Evolutionary conservation across 1,284 basidiomycete genomes (phyloP), one percentile per base, ranked within the genome.

Genomic region (Paramarasmius palmivorus): DNA sequence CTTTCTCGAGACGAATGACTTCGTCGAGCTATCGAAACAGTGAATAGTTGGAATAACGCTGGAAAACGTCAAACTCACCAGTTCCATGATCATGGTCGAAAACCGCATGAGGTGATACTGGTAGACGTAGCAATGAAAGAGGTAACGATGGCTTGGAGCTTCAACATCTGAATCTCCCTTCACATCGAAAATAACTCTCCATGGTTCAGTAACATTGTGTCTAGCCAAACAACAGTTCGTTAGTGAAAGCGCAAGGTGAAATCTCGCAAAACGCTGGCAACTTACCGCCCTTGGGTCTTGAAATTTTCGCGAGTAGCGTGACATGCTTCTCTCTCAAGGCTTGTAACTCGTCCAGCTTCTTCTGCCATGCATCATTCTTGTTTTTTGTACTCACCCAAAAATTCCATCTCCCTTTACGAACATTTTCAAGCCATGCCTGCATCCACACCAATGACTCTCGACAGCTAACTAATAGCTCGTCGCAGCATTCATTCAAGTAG

Each of bases 91-190:
- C 8, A 76, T 71, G 12, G 65, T 67, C 2, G 76, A 64, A 60
- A 86, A 82, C 49, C 80, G 77, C 55, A 84, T 78, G 34, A 90
- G 61, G 61, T 88, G 81, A 61, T 85, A 88, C 60, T 92, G 88
- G 63, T 91, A 93, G 20, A 90, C 78, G 61, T 84, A 88, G 49
- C 83, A 84, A 54, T 86, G 71, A 58, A 88, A 88, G 7, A 88
- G 70, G 63, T 81, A 82, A 26, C 82, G 75, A 76, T 92, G 77
- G 41, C 84, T 78, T 59, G 86, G 79, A 17, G 66, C 61, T 26
- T 71, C 68, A 19, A 67, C 63, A 15, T 65, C 60, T 3, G 62
- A 63, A 2, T 70, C 68, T 10, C 55, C 41, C 22, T 17, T 70
- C 37, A 70, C 66, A n/a, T 87, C 82, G 54, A 92, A 85, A 0